These are phyloP conservation scores for Sporisorium exsertum DNA, from an alignment of 1,284 basidiomycete genomes.

Conservation along the genomic window DNA sequence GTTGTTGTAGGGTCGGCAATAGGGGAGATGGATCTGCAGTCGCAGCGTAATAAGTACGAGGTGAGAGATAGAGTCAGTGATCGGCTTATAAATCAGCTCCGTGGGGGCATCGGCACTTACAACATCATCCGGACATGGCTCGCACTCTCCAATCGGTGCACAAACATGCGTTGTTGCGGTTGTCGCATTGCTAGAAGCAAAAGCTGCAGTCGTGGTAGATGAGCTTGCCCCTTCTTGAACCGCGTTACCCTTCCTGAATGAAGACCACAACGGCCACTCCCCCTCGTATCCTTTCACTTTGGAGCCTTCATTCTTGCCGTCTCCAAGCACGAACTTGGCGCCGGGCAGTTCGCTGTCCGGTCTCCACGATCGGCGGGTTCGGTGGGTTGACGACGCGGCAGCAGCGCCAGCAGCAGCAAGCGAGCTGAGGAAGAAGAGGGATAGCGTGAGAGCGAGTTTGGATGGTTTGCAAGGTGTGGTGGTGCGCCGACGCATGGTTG, in stretches of 20 bases:
- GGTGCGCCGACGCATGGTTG: slow-evolving; percentile 11
- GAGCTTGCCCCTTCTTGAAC: background rate
- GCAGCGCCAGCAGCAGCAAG: slow-evolving; percentile 6
- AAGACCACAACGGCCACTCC: slow-evolving; percentile 48
- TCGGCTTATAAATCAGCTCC: background rate
- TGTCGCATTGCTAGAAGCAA: background rate
- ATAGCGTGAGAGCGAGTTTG: slow-evolving; percentile 25
- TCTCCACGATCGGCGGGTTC: slow-evolving; percentile 21
- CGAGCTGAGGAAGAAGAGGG: slow-evolving; percentile 31
- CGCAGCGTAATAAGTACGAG: background rate
- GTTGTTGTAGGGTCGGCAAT: slow-evolving; percentile 62
- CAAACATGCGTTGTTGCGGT: slow-evolving; percentile 29
- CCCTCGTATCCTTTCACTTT: slow-evolving; percentile 48
- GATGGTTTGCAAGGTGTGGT: slow-evolving; percentile 8
- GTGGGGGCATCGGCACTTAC: slow-evolving; percentile 17
- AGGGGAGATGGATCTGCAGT: slow-evolving; percentile 39
- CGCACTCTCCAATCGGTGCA: slow-evolving; percentile 39
- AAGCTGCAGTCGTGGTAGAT: background rate
- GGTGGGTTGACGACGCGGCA: background rate
- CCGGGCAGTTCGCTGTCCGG: slow-evolving; percentile 39
- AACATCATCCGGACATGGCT: slow-evolving; percentile 43
- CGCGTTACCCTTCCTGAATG: background rate
- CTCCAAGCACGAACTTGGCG: slow-evolving; percentile 30
- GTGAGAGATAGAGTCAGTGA: no score
- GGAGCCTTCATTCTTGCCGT: slow-evolving; percentile 39